Base-by-base conservation (phyloP, 495 filamentous ascomycete genomes). In the Aeminium ludgeri region DNA sequence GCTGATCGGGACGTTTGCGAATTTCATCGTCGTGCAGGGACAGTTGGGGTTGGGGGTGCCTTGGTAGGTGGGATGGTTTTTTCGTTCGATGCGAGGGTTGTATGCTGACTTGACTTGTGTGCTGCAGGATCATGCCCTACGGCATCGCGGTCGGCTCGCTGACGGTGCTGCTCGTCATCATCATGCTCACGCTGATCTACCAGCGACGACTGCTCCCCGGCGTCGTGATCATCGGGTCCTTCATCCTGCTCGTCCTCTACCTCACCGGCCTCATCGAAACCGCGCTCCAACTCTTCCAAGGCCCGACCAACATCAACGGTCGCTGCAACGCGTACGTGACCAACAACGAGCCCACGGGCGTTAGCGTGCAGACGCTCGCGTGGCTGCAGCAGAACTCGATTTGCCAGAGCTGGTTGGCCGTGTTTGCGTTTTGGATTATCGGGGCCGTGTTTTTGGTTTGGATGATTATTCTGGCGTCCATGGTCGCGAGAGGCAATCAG, bases 171-270 rank as follows among this genome's bases (percentile, higher is more conserved):
- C 53, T 62, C 60, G 55, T 64, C 53, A 35, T 60, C 50, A 45
- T 59, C 44, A 43, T 55, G 42, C 44, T 64, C 33, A 40, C 55
- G 34, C 57, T 64, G 17, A 59, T 62, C 41, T 41, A 69, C 31
- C 76, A 83, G 41, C 73, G 81, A 1, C 76, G 82, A 29, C 71
- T 99, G 10, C 71, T 99, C 10, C 89, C 89, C 0, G 78, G 80
- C 34, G 78, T 95, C 54, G 81, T 99, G 48, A 76, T 96, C 53
- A 67, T 96, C 36, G 78, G 78, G 47, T 78, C 80, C 55, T 96
- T 99, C 66, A 80, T 99, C 51, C 76, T 95, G 41, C 89, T 95
- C 55, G 76, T 91, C 0, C 69, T 99, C 27, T 99, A 77, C 77
- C 66, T 95, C 34, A 83, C 86, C 6, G 87, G 87, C 1, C 62